Conservation (phyloP, 257 asterid genomes). For the Apocynum venetum region DNA sequence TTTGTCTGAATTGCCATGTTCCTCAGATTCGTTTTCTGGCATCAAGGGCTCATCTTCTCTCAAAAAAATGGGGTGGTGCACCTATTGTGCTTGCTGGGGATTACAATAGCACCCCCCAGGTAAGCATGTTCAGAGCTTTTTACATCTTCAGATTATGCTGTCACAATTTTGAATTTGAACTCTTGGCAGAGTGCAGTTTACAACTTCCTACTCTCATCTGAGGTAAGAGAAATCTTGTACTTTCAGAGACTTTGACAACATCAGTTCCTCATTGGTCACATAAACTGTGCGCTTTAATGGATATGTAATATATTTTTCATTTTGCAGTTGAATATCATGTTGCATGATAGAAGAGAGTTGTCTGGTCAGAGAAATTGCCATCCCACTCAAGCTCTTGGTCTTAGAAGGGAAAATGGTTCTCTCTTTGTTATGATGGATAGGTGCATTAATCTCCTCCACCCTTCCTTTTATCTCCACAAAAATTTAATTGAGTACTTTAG, state of each 20-base stretch:
- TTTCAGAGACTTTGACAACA: neutral
- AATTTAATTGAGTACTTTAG: neutral
- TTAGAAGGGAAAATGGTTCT: slow-evolving; percentile 28
- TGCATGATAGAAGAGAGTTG: slow-evolving; percentile 37
- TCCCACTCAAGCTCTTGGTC: slow-evolving; percentile 30
- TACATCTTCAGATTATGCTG: slow-evolving; percentile 1
- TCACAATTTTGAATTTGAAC: slow-evolving; percentile 3
- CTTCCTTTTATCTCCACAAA: neutral
- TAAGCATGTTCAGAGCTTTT: slow-evolving; percentile 5
- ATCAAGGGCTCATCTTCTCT: slow-evolving; percentile 33
- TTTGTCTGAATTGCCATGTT: slow-evolving; percentile 5
- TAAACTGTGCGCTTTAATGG: neutral
- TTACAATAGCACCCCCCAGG: slow-evolving; percentile 40
- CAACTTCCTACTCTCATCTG: slow-evolving; percentile 30
- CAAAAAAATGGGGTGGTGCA: slow-evolving; percentile 32
- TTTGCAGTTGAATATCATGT: slow-evolving; percentile 33
- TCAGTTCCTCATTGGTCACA: slow-evolving; percentile 1
- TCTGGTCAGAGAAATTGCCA: slow-evolving; percentile 41
- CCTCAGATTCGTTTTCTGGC: slow-evolving; percentile 29
- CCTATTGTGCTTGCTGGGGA: slow-evolving; percentile 44
- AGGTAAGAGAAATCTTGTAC: slow-evolving; percentile 16
- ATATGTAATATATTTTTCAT: neutral
- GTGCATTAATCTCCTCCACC: slow-evolving; percentile 11
- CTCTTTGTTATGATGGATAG: slow-evolving; percentile 37
- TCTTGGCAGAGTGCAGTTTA: slow-evolving; percentile 36